Conservation (phyloP, 1,284 basidiomycete species). For the Puccinia triticina region DNA sequence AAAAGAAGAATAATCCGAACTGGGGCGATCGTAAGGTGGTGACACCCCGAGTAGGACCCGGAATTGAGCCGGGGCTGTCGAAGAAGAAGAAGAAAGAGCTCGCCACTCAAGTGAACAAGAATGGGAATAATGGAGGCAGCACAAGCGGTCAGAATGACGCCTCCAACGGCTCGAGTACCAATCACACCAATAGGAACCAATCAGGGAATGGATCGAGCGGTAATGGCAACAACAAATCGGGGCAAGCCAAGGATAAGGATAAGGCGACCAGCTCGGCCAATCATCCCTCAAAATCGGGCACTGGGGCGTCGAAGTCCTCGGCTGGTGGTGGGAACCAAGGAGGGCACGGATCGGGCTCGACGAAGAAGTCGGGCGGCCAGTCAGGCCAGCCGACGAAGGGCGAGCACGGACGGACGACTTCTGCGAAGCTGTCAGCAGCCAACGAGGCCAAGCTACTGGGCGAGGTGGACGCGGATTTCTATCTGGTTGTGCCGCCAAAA, state of each 20-base stretch:
- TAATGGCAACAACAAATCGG: background rate
- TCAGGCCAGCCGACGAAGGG: background rate
- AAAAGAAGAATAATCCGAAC: conserved; percentile 86
- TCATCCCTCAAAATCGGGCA: conserved; percentile 1
- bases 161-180: background rate
- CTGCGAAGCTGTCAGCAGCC: conserved; percentile 30
- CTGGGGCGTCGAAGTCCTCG: background rate
- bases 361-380: background rate
- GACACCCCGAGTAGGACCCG: conserved; percentile 41
- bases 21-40: conserved; percentile 59
- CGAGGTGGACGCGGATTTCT: conserved; percentile 43
- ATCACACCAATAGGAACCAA: conserved; percentile 3
- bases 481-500: conserved; percentile 12
- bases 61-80: conserved; percentile 39
- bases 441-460: conserved; percentile 42
- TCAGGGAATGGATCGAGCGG: background rate
- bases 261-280: background rate
- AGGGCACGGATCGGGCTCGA: background rate
- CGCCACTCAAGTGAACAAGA: conserved; percentile 4
- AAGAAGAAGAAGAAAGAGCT: conserved; percentile 49
- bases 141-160: background rate
- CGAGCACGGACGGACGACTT: conserved; percentile 17
- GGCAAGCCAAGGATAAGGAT: conserved; percentile 25
- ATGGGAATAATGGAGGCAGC: background rate
- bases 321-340: background rate